Evolutionary conservation across 2,329 filamentous ascomycete genomes (phyloP), one percentile per base, ranked within the genome.

Genomic region (Taxawa tesnikishii): DNA sequence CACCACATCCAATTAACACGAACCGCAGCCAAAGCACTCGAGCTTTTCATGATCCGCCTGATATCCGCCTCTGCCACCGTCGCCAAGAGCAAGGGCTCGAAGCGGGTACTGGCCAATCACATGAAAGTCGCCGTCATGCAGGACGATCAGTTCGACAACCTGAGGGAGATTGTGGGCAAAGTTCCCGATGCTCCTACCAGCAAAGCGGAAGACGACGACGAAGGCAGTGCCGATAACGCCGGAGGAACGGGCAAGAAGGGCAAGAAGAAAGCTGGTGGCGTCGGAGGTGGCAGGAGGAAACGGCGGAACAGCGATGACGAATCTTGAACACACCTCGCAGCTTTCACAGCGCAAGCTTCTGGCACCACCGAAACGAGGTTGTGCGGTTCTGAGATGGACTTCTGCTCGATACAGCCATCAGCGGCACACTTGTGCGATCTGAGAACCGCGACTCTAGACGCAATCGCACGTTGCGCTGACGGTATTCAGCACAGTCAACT

Each of bases 31-130:
- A 94, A 94, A 64, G 90, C 90, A 11, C 69, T 98, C 5, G 90
- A 98, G 60, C 69, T 98, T 6, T 98, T 98, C 55, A 98, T 98
- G 90, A 84, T 96, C 41, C 79, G 83, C 26, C 70, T 98, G 35
- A 88, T 96, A 39, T 78, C 78, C 16, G 88, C 87, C 53, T 85
- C 87, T 36, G 85, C 90, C 29, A 74, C 80, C 18, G 33, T 36
- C 23, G 40, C 40, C 19, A 40, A 38, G 26, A 14, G 32, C 72
- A 79, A 38, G 83, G 82, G 54, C 5, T 87, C 83, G 1, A 94
- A 94, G 61, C 75, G 87, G 42, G 83, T 98, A 43, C 85, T 84
- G 11, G 83, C 87, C 2, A 69, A 78, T 35, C 93, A 96, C 69
- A 70, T 98, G 43, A 96, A 96, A 63, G 75, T 83, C 41, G 88